Evolutionary conservation across 2,329 filamentous ascomycete species (phyloP).

Genomic region (Chalaropsis ovoidea): DNA sequence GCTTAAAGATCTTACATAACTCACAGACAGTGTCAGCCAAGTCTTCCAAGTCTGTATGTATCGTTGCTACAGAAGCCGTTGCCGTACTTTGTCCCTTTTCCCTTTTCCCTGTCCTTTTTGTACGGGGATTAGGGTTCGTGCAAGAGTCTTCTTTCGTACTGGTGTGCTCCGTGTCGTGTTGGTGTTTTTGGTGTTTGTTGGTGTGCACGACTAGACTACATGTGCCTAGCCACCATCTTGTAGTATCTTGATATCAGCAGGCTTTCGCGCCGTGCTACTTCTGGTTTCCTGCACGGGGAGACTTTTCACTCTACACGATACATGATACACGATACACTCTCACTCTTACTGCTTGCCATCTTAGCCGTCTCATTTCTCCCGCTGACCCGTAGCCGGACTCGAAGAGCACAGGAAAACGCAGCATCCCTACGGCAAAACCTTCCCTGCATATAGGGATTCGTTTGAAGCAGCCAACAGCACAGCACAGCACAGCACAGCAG

Average conservation of each 20-base stretch:
- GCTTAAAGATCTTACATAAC: slow-evolving; percentile 12
- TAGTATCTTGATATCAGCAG: too few species aligned
- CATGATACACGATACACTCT: not conserved
- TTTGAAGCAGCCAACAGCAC: slow-evolving; percentile 6
- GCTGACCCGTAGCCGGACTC: not conserved
- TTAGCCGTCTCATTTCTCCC: not conserved
- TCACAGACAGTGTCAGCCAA: slow-evolving; percentile 9
- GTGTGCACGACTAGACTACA: too few species aligned
- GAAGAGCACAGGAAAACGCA: not conserved
- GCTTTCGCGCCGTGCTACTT: too few species aligned
- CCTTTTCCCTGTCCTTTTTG: too few species aligned
- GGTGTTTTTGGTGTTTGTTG: too few species aligned
- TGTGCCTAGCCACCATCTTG: too few species aligned
- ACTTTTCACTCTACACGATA: not conserved
- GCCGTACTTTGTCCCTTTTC: not conserved
- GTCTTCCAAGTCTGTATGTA: slow-evolving; percentile 11
- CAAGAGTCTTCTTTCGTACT: too few species aligned
- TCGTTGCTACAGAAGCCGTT: not conserved
- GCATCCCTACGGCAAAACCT: slow-evolving; percentile 2
- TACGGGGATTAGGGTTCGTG: too few species aligned
- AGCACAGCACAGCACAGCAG: not conserved
- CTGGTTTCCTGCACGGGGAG: too few species aligned
- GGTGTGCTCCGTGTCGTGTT: not conserved
- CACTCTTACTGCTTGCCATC: not conserved
- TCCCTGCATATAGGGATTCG: slow-evolving; percentile 10